These are phyloP conservation scores for Opeltia flavorubescens DNA, from an alignment of 495 filamentous ascomycete genomes.

Conservation along the genomic window DNA sequence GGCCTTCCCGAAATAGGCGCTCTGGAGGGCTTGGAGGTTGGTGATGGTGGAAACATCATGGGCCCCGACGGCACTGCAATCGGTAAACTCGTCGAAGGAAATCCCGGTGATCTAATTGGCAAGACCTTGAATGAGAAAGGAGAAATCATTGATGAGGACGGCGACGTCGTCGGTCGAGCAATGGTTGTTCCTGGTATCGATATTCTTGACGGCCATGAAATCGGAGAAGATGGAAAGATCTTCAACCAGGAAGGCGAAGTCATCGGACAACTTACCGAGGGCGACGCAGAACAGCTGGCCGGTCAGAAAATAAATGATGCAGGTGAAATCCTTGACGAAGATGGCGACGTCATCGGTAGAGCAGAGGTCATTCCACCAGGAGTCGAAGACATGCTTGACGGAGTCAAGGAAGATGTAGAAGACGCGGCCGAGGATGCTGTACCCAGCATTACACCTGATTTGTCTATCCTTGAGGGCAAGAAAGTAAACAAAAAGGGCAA, in stretches of 20 bases:
- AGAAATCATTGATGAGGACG: conserved; percentile 51
- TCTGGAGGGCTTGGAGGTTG: conserved; percentile 41
- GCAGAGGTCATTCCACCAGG: conserved; percentile 4
- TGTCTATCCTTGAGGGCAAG: conserved; percentile 34
- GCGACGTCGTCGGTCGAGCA: conserved; percentile 44
- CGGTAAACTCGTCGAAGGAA: conserved; percentile 44
- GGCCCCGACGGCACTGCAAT: conserved; percentile 40
- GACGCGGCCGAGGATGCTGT: conserved; percentile 18
- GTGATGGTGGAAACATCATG: conserved; percentile 41
- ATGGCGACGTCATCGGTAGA: conserved; percentile 8
- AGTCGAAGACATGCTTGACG: conserved; percentile 8
- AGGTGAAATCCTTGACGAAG: conserved; percentile 8
- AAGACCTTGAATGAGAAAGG: conserved; percentile 45
- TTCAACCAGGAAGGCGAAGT: conserved; percentile 3
- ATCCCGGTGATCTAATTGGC: conserved; percentile 46
- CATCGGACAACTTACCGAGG: conserved; percentile 4
- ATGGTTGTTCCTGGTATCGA: conserved; percentile 36
- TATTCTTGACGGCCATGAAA: conserved; percentile 40
- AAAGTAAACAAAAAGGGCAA: conserved; percentile 44
- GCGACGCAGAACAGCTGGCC: conserved; percentile 20
- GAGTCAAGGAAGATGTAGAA: conserved; percentile 5
- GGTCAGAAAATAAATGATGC: conserved; percentile 13
- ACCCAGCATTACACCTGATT: conserved; percentile 22
- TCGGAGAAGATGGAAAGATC: conserved; percentile 40
- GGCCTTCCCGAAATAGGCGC: conserved; percentile 31